Base-by-base conservation (phyloP, 1,284 basidiomycete species). In the Puccinia polysora region DNA sequence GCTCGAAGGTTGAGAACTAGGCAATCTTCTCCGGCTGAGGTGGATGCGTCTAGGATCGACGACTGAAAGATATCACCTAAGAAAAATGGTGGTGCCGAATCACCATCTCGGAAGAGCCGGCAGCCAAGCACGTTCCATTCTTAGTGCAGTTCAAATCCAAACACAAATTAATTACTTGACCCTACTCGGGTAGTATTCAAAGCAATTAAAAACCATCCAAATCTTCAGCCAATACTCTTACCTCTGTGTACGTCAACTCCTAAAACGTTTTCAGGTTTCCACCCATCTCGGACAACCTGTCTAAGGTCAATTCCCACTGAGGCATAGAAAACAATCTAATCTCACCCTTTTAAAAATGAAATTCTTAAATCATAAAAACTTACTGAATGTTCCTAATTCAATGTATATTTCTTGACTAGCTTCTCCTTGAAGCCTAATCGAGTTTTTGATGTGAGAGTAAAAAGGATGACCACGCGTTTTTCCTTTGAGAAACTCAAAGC, bases 401-500 rank as follows among this genome's bases (percentile, higher is more conserved):
- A 65, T n/a, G 30, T 34, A 65, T 36, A 65, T 65, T n/a, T 65
- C 36, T 52, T 65, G 62, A 4, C 25, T n/a, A n/a, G 28, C 28
- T 23, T 30, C 30, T 15, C 23, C 18, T 28, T 52, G 45, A 12
- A 34, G 36, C 7, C 52, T 65, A 3, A n/a, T 32, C n/a, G 49
- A 49, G 34, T 49, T 18, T 15, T 50, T 34, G 38, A 52, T 40
- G 3, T 52, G 30, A n/a, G 45, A 30, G 34, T 50, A 65, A 43
- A 65, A 20, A 15, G 62, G 47, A 40, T 65, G 45, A 23, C 52
- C 34, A 4, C 49, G 32, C 32, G 52, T 18, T 40, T 65, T 65
- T 23, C 62, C 62, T 38, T 47, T 49, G 20, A 65, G 45, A 38
- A 65, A 65, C n/a, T 65, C 62, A 36, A 65, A 65, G 15, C 52